Base-by-base conservation (phyloP, 2,329 filamentous ascomycete genomes). In the Fonsecaea monophora region DNA sequence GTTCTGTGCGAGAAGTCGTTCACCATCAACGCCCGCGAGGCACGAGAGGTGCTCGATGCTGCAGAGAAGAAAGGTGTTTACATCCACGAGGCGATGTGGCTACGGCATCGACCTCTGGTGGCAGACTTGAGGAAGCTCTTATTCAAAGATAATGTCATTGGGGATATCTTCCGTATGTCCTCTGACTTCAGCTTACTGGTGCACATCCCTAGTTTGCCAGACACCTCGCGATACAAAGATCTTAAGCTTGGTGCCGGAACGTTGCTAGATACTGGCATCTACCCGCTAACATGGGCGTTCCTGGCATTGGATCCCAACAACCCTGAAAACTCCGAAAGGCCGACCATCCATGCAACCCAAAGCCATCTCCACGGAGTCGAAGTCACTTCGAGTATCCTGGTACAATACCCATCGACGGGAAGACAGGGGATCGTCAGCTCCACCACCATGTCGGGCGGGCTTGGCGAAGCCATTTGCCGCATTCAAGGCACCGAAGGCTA, bases 211-310 rank as follows among this genome's bases (percentile, higher is more conserved):
- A 65, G 54, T 7, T 45, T 68, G 18, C 65, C 63, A 8, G 55
- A 58, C 4, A 60, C 63, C 13, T 67, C 68, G 4, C 50, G 71
- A 9, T 65, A 96, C 87, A 86, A 96, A 69, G 96, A 96, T 78
- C 84, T 85, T 21, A 89, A 93, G 73, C 84, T 97, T 45, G 93
- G 92, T 0, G 93, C 93, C 35, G 93, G 93, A 60, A 90, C 89
- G 1, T 82, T 96, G 63, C 84, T 97, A 58, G 93, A 97, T 78
- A 80, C 96, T 64, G 93, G 93, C 69, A 90, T 97, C 78, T 96
- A 97, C 82, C 87, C 91, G 50, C 80, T 97, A 68, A 96, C 92
- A 35, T 97, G 92, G 93, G 86, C 95, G 58, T 96, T 96, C 85
- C 92, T 96, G 80, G 90, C 89, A 32, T 85, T 96, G 35, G 96